These are phyloP conservation scores for Onygena corvina DNA, from an alignment of 2,329 filamentous ascomycete genomes.

Conservation along the genomic window DNA sequence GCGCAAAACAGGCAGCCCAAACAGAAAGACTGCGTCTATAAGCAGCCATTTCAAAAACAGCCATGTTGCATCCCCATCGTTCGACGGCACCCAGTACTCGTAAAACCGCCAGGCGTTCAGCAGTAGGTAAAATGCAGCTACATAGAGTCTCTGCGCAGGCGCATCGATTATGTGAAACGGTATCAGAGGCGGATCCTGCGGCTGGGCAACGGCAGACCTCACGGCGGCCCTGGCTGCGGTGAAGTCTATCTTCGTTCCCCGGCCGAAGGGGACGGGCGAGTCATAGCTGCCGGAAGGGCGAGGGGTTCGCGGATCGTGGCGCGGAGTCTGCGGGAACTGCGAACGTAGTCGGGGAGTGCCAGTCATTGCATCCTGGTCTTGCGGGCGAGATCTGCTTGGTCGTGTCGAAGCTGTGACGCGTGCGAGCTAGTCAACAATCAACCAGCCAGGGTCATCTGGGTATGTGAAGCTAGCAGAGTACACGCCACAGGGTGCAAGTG, in stretches of 20 bases:
- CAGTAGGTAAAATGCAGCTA: constrained; percentile 62
- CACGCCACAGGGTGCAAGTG: not conserved
- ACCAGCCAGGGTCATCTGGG: not conserved
- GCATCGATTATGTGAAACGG: constrained; percentile 73
- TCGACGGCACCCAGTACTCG: constrained; percentile 69
- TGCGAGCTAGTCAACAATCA: no score
- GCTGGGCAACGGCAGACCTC: constrained; percentile 10
- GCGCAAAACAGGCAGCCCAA: constrained; percentile 70
- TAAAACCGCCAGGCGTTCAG: constrained; percentile 75
- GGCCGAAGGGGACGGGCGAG: not conserved
- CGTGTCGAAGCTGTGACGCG: not conserved
- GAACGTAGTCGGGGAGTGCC: constrained; percentile 70
- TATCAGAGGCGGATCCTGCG: constrained; percentile 52
- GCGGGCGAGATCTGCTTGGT: not conserved
- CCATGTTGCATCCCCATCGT: constrained; percentile 76
- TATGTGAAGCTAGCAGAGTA: not conserved
- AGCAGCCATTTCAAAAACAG: constrained; percentile 88
- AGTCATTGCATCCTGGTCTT: constrained; percentile 58
- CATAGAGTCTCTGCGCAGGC: constrained; percentile 80
- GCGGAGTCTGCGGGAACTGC: constrained; percentile 67
- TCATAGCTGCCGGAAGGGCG: not conserved
- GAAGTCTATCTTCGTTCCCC: not conserved
- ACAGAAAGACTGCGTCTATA: constrained; percentile 76
- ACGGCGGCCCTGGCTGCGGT: not conserved
- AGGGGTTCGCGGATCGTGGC: constrained; percentile 23